Evolutionary conservation across 345 rosid genomes (phyloP), one percentile per base, ranked within the genome.

Genomic region (Arabis hirsuta): DNA sequence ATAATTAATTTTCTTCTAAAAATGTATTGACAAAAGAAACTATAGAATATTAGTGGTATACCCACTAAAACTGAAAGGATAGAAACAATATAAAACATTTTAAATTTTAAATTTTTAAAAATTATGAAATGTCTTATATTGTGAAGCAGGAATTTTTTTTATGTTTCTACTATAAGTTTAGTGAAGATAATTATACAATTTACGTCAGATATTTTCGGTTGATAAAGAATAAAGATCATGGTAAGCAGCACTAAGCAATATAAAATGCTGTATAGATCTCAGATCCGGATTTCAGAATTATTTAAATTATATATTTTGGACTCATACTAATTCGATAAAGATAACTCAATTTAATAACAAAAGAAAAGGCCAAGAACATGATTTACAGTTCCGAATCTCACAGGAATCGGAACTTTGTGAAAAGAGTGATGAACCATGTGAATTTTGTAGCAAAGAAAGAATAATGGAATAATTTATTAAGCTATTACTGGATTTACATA

Each of bases 401-500:
- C 58, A 55, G 14, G 20, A 32, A 24, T 50, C n/a, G 16, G 16
- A 16, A 16, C 16, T 16, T 16, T 16, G 16, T 16, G 16, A 16
- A 16, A 16, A 9, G 65, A 68, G 34, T 20, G 26, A 56, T 45
- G 39, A 68, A 56, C 48, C 60, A 60, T 71, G 74, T 71, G 74
- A 50, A 4, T 5, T 12, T 72, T n/a, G 8, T 36, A 36, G 11
- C 41, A 42, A 12, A 44, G 12, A 22, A 20, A 47, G 78, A 78
- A 79, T 48, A 79, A 56, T 59, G 73, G 74, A 62, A 79, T 67
- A 24, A 38, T 71, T 79, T 74, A 81, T 78, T 80, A 46, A 38
- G 9, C 27, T 22, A 73, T 71, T 62, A 76, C 57, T 62, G 19
- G 78, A 80, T 81, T 64, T 86, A 81, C 87, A 84, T 47, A 34